Base-by-base conservation (phyloP, 306 rosid species). In the Potentilla sterilis region DNA sequence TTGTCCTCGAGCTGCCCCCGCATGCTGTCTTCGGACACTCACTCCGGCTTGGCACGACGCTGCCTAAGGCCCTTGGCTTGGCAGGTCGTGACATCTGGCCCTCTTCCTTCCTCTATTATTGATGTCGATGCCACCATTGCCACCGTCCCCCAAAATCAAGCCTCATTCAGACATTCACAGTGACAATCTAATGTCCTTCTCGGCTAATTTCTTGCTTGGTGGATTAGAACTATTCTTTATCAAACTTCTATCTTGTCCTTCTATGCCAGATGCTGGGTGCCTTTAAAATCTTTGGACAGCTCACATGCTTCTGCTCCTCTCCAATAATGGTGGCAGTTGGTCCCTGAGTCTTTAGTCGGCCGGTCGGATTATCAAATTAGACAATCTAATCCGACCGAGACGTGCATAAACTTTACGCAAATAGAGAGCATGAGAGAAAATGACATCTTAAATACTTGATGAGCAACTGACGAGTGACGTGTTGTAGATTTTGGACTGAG, bases 291-390 rank as follows among this genome's bases (percentile, higher is more conserved):
- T 35, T n/a, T 16, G 61, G 69, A 73, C 85, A 82, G 67, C 77
- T 52, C 85, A 82, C 77, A 57, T 64, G 70, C 47, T 3, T 10
- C 46, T 69, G 54, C 42, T 70, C 62, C 40, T 43, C 55, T 77
- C 54, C 1, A n/a, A 16, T 15, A 5, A 3, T 7, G 55, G 65
- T 7, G 46, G 65, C 77, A 64, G 40, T 43, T 71, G 74, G 44
- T 47, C 10, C 32, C 62, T 7, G 67, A 51, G 21, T 4, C 8
- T 15, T 49, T 16, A 4, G n/a, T 16, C 2, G n/a, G 21, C 0
- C 19, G 54, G 55, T 16, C 55, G 57, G 57, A 48, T 15, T 4
- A 4, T 1, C 21, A 51, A 14, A 15, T 48, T 7, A 48, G 10
- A 49, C 22, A 16, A 51, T 19, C 21, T 6, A 51, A 16, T 16